Conservation (phyloP, 2,329 filamentous ascomycete species). For the Clonostachys rosea region DNA sequence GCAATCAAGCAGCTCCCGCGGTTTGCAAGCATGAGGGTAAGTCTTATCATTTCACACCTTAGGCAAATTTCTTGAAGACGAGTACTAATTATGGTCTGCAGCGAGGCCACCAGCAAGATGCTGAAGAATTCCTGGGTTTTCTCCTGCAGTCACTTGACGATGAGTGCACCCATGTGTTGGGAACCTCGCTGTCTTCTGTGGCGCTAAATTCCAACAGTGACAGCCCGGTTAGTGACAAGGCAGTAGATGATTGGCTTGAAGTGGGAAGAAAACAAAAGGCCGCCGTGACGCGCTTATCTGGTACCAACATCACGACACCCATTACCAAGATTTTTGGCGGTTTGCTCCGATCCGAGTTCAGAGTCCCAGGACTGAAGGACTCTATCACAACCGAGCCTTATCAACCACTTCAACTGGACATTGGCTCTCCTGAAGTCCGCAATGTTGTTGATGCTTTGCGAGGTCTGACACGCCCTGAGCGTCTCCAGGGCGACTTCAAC, state of each 20-base stretch:
- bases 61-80: neutral
- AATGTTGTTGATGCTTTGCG: constrained; percentile 92
- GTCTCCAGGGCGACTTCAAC: constrained; percentile 78
- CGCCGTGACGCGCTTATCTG: constrained; percentile 81
- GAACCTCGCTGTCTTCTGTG: constrained; percentile 21
- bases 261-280: constrained; percentile 90
- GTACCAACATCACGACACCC: constrained; percentile 70
- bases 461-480: constrained; percentile 77
- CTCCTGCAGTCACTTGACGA: constrained; percentile 89
- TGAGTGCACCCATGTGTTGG: constrained; percentile 78
- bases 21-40: constrained; percentile 87
- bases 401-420: constrained; percentile 91
- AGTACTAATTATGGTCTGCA: constrained; percentile 23
- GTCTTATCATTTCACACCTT: constrained; percentile 18
- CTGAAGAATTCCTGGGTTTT: constrained; percentile 94
- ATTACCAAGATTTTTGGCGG: constrained; percentile 94
- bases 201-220: constrained; percentile 21
- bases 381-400: constrained; percentile 93
- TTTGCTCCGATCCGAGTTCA: constrained; percentile 82
- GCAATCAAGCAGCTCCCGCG: constrained; percentile 81
- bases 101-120: constrained; percentile 96
- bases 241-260: constrained; percentile 70
- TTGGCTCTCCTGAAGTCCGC: constrained; percentile 78
- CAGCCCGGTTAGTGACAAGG: constrained; percentile 13
- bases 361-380: constrained; percentile 79